A percentile compares a stretch with the other conserved stretches of the same genome.
phyloP scores from a whole-genome alignment of 2,329 filamentous ascomycete genomes.

The Hawksworthiomyces lignivorus region DNA sequence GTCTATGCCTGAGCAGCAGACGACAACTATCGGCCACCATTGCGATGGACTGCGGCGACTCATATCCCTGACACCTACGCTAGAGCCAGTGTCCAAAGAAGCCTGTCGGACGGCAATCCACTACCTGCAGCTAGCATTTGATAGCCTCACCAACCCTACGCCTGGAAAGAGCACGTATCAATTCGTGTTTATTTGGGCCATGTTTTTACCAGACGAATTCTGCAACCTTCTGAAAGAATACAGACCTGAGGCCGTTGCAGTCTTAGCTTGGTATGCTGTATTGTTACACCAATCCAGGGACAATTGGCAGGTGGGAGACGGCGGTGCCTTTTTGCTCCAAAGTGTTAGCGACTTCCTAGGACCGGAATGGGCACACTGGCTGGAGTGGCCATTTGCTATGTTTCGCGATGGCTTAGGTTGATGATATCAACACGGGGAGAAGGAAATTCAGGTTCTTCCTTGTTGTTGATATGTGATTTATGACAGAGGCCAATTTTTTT shows the following conservation, averaged over 20 bases:
- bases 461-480: no score
- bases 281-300: constrained; percentile 28
- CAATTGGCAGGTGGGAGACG: constrained; percentile 26
- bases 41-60: constrained; percentile 20
- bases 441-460: no score
- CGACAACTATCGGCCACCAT: constrained; percentile 17
- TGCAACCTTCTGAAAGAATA: constrained; percentile 26
- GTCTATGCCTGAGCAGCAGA: constrained; percentile 6
- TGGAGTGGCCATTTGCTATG: constrained; percentile 19
- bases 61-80: constrained; percentile 10
- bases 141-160: constrained; percentile 12
- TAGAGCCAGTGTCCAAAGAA: constrained; percentile 14
- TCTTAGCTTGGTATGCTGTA: constrained; percentile 35
- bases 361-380: constrained; percentile 23
- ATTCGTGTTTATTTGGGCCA: constrained; percentile 28
- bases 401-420: constrained; percentile 7
- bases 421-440: no score
- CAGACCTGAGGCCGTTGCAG: constrained; percentile 30
- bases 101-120: constrained; percentile 19
- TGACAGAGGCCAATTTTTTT: no score
- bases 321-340: constrained; percentile 22
- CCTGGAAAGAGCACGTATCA: constrained; percentile 13
- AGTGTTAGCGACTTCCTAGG: constrained; percentile 21
- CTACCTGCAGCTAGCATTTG: constrained; percentile 24
- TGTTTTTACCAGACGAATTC: constrained; percentile 27